phyloP scores from a whole-genome alignment of 495 filamentous ascomycete species.

The Melanomma pulvis-pyrius region DNA sequence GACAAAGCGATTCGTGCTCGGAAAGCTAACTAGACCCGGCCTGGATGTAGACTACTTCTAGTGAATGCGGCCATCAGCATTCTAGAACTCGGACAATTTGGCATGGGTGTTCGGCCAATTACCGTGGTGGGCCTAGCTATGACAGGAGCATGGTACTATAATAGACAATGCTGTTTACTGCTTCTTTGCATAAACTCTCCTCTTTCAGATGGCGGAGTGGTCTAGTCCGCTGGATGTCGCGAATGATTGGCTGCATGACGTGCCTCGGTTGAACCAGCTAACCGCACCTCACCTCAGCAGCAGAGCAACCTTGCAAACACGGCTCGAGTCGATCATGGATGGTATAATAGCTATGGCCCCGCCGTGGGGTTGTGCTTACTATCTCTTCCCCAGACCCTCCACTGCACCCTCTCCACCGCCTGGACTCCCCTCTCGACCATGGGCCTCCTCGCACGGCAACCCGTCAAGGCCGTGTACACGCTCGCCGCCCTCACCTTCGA shows the following conservation, averaged over 20 bases:
- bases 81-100: too few species aligned
- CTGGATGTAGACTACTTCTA: too few species aligned
- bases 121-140: too few species aligned
- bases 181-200: too few species aligned
- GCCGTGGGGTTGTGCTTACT: neutral
- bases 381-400: neutral
- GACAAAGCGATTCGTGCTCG: too few species aligned
- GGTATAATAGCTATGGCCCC: neutral
- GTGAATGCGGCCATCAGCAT: too few species aligned
- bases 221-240: neutral
- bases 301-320: neutral
- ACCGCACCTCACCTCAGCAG: neutral
- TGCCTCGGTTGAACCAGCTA: neutral
- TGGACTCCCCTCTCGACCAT: slow-evolving; percentile 2
- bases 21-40: too few species aligned
- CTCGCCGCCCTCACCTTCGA: slow-evolving; percentile 38
- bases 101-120: too few species aligned
- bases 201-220: too few species aligned
- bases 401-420: neutral
- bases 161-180: too few species aligned
- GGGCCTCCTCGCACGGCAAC: slow-evolving; percentile 40
- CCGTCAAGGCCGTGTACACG: slow-evolving; percentile 45
- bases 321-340: neutral
- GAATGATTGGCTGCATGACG: neutral
- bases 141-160: too few species aligned